These are phyloP conservation scores for Fraxinus dipetala DNA, from an alignment of 305 asterid genomes.

Conservation along the genomic window DNA sequence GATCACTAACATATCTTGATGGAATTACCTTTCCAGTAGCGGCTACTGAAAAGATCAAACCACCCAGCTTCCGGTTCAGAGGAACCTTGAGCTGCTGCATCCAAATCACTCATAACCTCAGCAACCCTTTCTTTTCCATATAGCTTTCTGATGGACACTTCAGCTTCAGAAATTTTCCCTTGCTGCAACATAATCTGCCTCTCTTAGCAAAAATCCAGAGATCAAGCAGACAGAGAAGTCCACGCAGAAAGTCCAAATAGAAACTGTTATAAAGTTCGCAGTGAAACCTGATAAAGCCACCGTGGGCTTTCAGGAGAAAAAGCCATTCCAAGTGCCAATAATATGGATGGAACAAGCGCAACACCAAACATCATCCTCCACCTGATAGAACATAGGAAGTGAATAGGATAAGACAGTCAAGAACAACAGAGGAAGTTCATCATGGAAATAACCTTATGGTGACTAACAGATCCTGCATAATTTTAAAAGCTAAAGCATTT, in stretches of 20 bases:
- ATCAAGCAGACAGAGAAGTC: not conserved
- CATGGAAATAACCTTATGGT: not conserved
- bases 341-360: constrained; percentile 68
- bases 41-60: constrained; percentile 91
- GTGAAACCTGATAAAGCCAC: constrained; percentile 88
- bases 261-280: constrained; percentile 12
- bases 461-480: not conserved
- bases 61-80: constrained; percentile 87
- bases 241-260: not conserved
- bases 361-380: constrained; percentile 97
- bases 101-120: constrained; percentile 81
- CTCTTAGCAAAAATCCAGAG: constrained; percentile 17
- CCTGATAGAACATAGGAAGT: constrained; percentile 43
- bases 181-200: constrained; percentile 51
- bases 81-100: constrained; percentile 65
- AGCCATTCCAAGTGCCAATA: constrained; percentile 88
- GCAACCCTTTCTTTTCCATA: constrained; percentile 84
- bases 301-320: constrained; percentile 98
- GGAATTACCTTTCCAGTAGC: constrained; percentile 72
- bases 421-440: not conserved
- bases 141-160: constrained; percentile 60
- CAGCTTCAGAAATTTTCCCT: constrained; percentile 78
- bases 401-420: not conserved
- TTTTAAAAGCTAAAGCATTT: not conserved
- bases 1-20: not conserved